Conservation (phyloP, 1,284 basidiomycete genomes). For the Rhodofomes roseus region DNA sequence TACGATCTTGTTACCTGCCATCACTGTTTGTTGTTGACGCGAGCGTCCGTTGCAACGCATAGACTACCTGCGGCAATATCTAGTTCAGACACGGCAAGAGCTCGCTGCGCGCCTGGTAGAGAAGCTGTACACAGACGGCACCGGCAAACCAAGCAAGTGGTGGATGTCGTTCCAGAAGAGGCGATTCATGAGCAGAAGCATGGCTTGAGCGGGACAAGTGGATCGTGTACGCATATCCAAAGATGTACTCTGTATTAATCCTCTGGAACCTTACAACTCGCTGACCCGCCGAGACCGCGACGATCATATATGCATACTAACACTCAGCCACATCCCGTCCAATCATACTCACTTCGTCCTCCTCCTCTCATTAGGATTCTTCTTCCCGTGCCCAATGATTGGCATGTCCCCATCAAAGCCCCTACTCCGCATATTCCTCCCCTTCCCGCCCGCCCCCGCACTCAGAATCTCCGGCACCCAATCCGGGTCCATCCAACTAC, state of each 20-base stretch:
- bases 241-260: neutral
- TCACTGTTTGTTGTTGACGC: neutral
- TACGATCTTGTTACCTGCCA: conserved; percentile 36
- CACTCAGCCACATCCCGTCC: neutral
- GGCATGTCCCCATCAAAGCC: conserved; percentile 70
- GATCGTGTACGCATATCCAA: conserved; percentile 8
- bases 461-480: conserved; percentile 88
- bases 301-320: neutral
- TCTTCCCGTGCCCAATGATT: conserved; percentile 77
- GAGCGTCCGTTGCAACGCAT: conserved; percentile 1
- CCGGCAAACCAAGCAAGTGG: conserved; percentile 96
- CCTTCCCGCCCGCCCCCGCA: conserved; percentile 72
- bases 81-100: conserved; percentile 92
- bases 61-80: conserved; percentile 89
- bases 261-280: neutral
- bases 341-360: conserved; percentile 42
- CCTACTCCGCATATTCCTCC: conserved; percentile 49
- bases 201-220: conserved; percentile 42
- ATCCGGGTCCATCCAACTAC: conserved; percentile 94
- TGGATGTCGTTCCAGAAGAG: conserved; percentile 99
- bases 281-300: neutral
- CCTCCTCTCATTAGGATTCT: conserved; percentile 82
- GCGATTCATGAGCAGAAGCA: conserved; percentile 89
- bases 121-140: conserved; percentile 82
- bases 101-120: conserved; percentile 84